These are phyloP conservation scores for Guyanaporus albipodus DNA, from an alignment of 768 basidiomycete genomes.

Conservation along the genomic window DNA sequence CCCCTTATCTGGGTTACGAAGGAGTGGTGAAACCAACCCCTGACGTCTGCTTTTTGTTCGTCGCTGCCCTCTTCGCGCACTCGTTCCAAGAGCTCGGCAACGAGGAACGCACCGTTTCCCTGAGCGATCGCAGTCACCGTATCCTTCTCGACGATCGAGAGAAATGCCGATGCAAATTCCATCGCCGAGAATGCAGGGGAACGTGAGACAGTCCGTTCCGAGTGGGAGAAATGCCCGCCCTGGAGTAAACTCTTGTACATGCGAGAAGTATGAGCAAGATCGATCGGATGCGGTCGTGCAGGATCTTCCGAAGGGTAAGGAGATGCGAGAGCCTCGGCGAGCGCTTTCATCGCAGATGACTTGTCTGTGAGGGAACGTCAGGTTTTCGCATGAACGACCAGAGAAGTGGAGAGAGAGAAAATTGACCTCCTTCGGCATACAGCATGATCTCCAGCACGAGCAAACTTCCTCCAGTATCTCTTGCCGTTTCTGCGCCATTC, in stretches of 20 bases:
- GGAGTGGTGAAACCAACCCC: constrained; percentile 53
- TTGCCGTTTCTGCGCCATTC: constrained; percentile 55
- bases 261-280: constrained; percentile 78
- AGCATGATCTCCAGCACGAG: constrained; percentile 82
- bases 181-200: constrained; percentile 53
- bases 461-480: constrained; percentile 78
- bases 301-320: constrained; percentile 55
- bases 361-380: constrained; percentile 53
- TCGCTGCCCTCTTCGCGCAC: constrained; percentile 40
- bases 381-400: background rate
- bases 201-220: constrained; percentile 50
- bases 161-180: constrained; percentile 57
- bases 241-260: constrained; percentile 88
- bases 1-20: constrained; percentile 46
- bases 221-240: constrained; percentile 81
- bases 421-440: constrained; percentile 77
- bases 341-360: constrained; percentile 50
- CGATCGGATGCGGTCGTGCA: constrained; percentile 59
- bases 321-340: constrained; percentile 53
- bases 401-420: constrained; percentile 8
- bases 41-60: constrained; percentile 43
- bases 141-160: constrained; percentile 50
- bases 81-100: constrained; percentile 68
- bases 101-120: constrained; percentile 67
- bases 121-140: constrained; percentile 51